Evolutionary conservation across 441 rosid species (phyloP), one percentile per base, ranked within the genome.

Genomic region (Bruguiera hainesii): DNA sequence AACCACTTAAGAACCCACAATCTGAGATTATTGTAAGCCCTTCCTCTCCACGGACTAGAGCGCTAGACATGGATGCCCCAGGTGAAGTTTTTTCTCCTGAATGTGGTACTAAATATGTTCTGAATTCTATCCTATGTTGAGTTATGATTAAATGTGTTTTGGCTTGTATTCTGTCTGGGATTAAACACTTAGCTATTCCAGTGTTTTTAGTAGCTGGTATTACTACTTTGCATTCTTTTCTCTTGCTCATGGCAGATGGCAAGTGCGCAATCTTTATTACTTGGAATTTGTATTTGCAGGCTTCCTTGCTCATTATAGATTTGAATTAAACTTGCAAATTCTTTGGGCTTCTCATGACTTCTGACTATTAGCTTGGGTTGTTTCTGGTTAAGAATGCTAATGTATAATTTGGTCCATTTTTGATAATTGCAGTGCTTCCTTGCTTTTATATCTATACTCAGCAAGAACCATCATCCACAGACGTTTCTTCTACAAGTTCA

Each of bases 401-500:
- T 9, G 15, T 65, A 37, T 63, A 37, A 51, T 37, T 35, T 29
- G n/a, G 55, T 69, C 65, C 37, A 63, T 63, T 9, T 76, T 73
- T 72, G 65, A 37, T 61, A 28, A 67, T 78, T 77, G 78, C 84
- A 69, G 96, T 83, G 73, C 70, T 89, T 80, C 97, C 97, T n/a
- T 94, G 98, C 81, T 94, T 94, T 77, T 91, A 94, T 77, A 65
- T 88, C 57, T 89, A 88, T 74, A 74, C 85, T 51, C 78, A 78
- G 71, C 88, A 76, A 74, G 88, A 83, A 59, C 65, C 74, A 20
- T 48, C 72, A 8, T 67, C 84, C 15, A 76, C 59, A 74, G 80
- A 81, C 60, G 78, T 82, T 11, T 63, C 78, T 64, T 80, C 87
- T 21, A 37, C 72, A 37, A 73, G 76, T 31, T 71, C 80, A 46